These are phyloP conservation scores for Glomus cerebriforme DNA, from an alignment of 192 early-diverging fungal genomes.

Conservation along the genomic window DNA sequence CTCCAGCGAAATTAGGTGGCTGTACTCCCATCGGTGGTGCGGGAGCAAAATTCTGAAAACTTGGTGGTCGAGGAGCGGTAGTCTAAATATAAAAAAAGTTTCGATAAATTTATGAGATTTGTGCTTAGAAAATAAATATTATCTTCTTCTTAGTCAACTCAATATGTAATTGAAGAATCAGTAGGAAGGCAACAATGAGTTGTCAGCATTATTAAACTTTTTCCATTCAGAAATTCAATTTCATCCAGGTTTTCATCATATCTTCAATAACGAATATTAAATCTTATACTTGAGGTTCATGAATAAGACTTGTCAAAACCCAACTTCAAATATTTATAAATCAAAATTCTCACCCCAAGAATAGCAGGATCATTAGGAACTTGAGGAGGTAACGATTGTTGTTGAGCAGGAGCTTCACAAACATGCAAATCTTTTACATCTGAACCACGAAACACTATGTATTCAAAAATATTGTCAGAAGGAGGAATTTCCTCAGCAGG, in stretches of 20 bases:
- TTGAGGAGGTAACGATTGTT: constrained; percentile 55
- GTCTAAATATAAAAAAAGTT: constrained; percentile 35
- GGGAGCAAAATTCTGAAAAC: constrained; percentile 31
- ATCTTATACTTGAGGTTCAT: too few relatives aligned
- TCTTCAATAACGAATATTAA: constrained; percentile 19
- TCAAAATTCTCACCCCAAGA: constrained; percentile 51
- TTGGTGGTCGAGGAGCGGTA: constrained; percentile 44
- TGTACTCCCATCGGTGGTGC: constrained; percentile 28
- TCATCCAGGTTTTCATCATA: constrained; percentile 42
- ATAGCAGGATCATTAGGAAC: constrained; percentile 88
- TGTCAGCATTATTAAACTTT: constrained; percentile 17
- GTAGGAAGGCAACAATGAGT: constrained; percentile 47
- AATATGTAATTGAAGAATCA: constrained; percentile 29
- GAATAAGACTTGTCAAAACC: background rate
- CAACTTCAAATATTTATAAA: background rate
- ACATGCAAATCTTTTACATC: constrained; percentile 88
- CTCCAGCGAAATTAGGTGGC: constrained; percentile 33
- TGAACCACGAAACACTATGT: constrained; percentile 90
- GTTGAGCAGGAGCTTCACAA: constrained; percentile 59
- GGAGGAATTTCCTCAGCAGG: constrained; percentile 85
- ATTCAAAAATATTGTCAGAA: constrained; percentile 83
- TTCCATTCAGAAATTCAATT: constrained; percentile 18
- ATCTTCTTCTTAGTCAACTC: background rate
- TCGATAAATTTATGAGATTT: background rate
- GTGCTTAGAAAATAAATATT: background rate